Base-by-base conservation (phyloP, 192 early-diverging fungal species). In the Backusella westeae region DNA sequence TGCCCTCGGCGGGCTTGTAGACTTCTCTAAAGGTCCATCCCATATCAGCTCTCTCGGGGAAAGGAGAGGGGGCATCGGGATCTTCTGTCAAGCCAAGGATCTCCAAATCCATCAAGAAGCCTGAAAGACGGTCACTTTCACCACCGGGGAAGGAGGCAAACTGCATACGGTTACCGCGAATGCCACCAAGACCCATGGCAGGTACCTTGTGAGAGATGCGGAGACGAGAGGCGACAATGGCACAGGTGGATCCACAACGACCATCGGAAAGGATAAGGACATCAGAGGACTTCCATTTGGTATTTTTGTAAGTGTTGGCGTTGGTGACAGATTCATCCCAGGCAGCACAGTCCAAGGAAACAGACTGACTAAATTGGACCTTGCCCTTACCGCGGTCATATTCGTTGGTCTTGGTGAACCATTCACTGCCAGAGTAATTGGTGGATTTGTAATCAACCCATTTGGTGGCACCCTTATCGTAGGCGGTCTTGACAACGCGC, bases 141-240 rank as follows among this genome's bases (percentile, higher is more conserved):
- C 80, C 80, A 74, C 80, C 80, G n/a, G 80, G 80, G 76, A 81
- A 81, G 15, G 80, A 81, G 34, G 80, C 80, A 67, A 81, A 81
- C 32, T 81, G 80, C 80, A 81, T 81, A n/a, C 72, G 75, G 53
- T 81, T 81, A 39, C 80, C 80, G 42, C 76, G 80, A 52, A 81
- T 78, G 42, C 80, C 80, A 14, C 80, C 80, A 10, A 78, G 34
- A 23, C 76, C 80, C 73, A 81, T 77, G 34, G 80, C 76, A 41
- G 76, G 59, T 1, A 81, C 80, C 26, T 78, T 63, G 42, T 81
- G 80, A 19, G 77, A 75, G 1, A 81, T 19, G 5, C 73, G 80
- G 0, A 81, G 69, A 42, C 80, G 80, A 74, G 80, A 81, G 1
- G 77, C 80, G 9, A 81, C 80, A 75, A 81, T 81, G 17, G 80